Percentiles rank a stretch among this genome's conserved stretches.
phyloP scores from a whole-genome alignment of 306 rosid species.

The Mucuna pruriens region DNA sequence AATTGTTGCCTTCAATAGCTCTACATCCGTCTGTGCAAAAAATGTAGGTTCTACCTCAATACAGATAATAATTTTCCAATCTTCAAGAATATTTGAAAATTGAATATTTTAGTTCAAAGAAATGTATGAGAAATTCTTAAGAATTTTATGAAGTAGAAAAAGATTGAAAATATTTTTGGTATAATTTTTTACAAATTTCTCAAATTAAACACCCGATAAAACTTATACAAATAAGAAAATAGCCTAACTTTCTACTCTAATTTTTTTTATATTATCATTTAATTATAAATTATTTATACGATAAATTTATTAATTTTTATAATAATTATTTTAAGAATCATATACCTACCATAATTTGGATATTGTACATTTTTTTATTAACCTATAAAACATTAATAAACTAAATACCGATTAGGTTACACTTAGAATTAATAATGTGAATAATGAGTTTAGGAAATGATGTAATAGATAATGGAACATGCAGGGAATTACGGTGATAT shows the following conservation, averaged over 20 bases:
- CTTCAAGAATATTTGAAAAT: background rate
- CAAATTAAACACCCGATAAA: no score
- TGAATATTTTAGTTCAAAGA: background rate
- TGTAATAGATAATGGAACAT: constrained; percentile 6
- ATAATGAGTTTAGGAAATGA: constrained; percentile 16
- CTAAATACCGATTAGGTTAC: no score
- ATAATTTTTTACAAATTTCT: background rate
- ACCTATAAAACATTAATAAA: no score
- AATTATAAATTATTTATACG: no score
- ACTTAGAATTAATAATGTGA: no score
- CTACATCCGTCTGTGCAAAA: constrained; percentile 62
- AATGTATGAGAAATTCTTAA: background rate
- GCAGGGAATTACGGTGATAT: constrained; percentile 84
- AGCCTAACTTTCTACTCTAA: no score
- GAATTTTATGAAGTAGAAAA: background rate
- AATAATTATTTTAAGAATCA: no score
- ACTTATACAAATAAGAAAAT: no score
- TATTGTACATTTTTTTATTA: no score
- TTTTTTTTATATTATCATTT: no score
- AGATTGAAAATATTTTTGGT: background rate
- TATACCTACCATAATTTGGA: no score
- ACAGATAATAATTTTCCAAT: background rate
- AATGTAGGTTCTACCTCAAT: constrained; percentile 60
- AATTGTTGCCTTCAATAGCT: constrained; percentile 51
- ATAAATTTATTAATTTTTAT: no score